Conservation (phyloP, 2,329 filamentous ascomycete species). For the Huntiella savannae region DNA sequence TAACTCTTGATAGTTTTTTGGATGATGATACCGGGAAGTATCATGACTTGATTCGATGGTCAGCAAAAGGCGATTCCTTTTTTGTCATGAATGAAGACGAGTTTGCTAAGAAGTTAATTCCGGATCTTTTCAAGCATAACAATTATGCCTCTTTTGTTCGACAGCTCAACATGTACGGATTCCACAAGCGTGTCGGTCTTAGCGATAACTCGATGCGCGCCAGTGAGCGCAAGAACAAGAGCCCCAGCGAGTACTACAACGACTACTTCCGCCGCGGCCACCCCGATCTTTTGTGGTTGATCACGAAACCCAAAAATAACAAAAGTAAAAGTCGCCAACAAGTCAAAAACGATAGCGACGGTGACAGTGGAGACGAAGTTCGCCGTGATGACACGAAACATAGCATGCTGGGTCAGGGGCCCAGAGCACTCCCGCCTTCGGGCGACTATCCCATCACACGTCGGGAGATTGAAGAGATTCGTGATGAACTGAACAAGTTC, state of each 20-base stretch:
- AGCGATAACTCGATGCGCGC: slow-evolving; percentile 97
- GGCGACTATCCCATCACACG: slow-evolving; percentile 25
- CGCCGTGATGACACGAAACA: slow-evolving; percentile 22
- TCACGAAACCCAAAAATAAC: slow-evolving; percentile 79
- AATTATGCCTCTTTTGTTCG: slow-evolving; percentile 95
- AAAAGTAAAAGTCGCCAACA: slow-evolving; percentile 39
- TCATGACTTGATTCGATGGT: slow-evolving; percentile 91
- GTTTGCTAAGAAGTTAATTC: slow-evolving; percentile 91
- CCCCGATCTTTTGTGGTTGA: slow-evolving; percentile 84
- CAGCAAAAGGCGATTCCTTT: slow-evolving; percentile 88
- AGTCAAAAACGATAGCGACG: slow-evolving; percentile 50
- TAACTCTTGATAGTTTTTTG: slow-evolving; percentile 50
- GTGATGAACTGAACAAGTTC: slow-evolving; percentile 62
- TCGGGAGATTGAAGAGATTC: slow-evolving; percentile 60
- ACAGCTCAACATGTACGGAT: slow-evolving; percentile 93
- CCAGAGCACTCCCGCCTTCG: slow-evolving; percentile 6
- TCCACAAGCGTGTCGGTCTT: slow-evolving; percentile 84
- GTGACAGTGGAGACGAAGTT: slow-evolving; percentile 44
- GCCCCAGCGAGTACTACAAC: slow-evolving; percentile 94
- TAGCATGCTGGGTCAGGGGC: not conserved
- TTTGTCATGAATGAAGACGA: slow-evolving; percentile 94
- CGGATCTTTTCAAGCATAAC: slow-evolving; percentile 97
- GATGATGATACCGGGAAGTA: slow-evolving; percentile 62
- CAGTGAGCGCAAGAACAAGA: slow-evolving; percentile 92
- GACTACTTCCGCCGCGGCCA: slow-evolving; percentile 88